Evolutionary conservation across 352 stramenopile species (phyloP).

Genomic region (Poterioochromonas sp.): DNA sequence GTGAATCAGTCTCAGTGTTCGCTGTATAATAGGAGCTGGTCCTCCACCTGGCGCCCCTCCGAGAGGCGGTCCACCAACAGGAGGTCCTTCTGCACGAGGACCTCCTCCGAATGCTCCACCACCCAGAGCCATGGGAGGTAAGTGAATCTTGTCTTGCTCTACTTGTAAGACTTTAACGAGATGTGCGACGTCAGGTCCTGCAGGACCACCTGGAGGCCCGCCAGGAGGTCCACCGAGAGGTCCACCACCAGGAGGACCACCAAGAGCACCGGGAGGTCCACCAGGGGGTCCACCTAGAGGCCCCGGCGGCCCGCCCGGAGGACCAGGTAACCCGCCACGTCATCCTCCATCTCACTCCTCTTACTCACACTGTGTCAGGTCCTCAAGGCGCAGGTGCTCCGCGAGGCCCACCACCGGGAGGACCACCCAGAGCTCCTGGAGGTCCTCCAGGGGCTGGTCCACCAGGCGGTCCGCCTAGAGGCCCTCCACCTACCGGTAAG

Average conservation of each 20-base stretch:
- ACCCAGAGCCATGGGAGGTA: constrained; percentile 15
- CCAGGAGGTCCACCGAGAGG: constrained; percentile 46
- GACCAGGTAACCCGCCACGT: too few relatives aligned
- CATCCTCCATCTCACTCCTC: too few relatives aligned
- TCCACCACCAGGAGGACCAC: constrained; percentile 43
- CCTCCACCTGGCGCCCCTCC: not conserved
- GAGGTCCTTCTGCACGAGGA: constrained; percentile 32
- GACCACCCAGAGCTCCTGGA: constrained; percentile 35
- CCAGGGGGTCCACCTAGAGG: too few relatives aligned
- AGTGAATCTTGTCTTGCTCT: not conserved
- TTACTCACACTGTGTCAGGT: too few relatives aligned
- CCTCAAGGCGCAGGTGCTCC: not conserved
- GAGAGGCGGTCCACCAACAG: constrained; percentile 12
- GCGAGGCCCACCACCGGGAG: constrained; percentile 34
- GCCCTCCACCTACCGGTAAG: not conserved
- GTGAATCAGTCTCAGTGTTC: not conserved
- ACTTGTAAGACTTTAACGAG: not conserved
- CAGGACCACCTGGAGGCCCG: constrained; percentile 36
- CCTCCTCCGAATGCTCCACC: constrained; percentile 37
- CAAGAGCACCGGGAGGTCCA: not conserved
- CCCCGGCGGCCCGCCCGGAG: too few relatives aligned
- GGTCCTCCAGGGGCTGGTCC: constrained; percentile 38
- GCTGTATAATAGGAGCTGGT: not conserved
- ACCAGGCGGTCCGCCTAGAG: constrained; percentile 40
- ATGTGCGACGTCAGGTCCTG: constrained; percentile 15